These are phyloP conservation scores for Pyricularia sp. DNA, from an alignment of 2,329 filamentous ascomycete species.

Conservation along the genomic window DNA sequence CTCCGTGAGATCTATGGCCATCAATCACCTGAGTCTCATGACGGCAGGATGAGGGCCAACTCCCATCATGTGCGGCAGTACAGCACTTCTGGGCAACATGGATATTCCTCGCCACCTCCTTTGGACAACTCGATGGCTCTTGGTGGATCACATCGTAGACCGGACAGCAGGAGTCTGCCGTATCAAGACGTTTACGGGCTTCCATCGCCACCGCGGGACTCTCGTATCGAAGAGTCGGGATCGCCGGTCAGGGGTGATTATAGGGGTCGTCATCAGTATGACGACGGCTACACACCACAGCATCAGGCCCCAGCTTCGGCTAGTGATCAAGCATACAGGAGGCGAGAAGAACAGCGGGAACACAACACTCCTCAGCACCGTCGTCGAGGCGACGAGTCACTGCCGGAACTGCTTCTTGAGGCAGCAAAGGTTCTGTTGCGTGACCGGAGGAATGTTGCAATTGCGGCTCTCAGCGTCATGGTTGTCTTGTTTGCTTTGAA, in stretches of 20 bases:
- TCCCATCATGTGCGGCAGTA: neutral
- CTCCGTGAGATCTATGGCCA: constrained; percentile 41
- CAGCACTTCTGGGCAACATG: neutral
- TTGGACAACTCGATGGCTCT: neutral
- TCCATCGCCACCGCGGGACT: neutral
- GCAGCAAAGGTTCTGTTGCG: constrained; percentile 39
- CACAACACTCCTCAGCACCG: neutral
- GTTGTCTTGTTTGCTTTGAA: constrained; percentile 36
- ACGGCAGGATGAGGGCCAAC: neutral
- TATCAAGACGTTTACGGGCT: neutral
- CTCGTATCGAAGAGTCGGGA: neutral
- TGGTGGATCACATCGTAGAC: neutral
- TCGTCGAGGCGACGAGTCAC: constrained; percentile 24
- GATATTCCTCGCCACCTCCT: neutral
- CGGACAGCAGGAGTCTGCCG: neutral
- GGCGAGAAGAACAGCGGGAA: constrained; percentile 7
- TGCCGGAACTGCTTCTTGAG: constrained; percentile 40
- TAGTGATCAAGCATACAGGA: constrained; percentile 16
- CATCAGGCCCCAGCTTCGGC: constrained; percentile 14
- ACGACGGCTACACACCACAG: constrained; percentile 13
- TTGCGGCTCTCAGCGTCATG: constrained; percentile 39
- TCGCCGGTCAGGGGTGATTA: neutral
- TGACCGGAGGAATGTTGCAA: constrained; percentile 47
- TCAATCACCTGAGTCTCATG: constrained; percentile 3
- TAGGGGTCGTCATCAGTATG: neutral